These are phyloP conservation scores for Comarum palustre DNA, from an alignment of 306 rosid genomes.

Conservation along the genomic window DNA sequence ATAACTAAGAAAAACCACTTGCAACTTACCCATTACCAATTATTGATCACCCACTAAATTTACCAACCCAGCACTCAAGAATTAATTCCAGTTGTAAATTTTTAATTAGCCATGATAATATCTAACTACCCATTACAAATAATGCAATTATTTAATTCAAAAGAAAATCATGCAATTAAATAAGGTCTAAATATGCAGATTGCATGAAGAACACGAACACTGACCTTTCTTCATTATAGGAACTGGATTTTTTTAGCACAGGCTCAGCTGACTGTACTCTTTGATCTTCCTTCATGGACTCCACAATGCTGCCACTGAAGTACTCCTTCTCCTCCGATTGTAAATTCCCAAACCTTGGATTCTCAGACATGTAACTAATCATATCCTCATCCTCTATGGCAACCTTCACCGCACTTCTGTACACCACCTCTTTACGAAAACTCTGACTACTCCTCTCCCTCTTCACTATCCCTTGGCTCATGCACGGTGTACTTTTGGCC, in stretches of 20 bases:
- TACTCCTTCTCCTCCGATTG: slow-evolving; percentile 79
- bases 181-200: neutral
- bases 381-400: slow-evolving; percentile 38
- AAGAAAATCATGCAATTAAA: neutral
- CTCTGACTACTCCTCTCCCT: slow-evolving; percentile 30
- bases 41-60: neutral
- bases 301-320: slow-evolving; percentile 80
- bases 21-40: neutral
- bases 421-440: slow-evolving; percentile 33
- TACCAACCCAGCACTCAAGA: neutral
- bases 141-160: neutral
- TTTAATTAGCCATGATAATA: neutral
- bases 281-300: slow-evolving; percentile 47
- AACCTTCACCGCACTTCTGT: slow-evolving; percentile 27
- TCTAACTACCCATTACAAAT: neutral
- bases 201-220: neutral
- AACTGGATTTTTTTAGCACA: slow-evolving; percentile 56
- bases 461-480: slow-evolving; percentile 20
- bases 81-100: neutral
- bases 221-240: slow-evolving; percentile 76
- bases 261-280: slow-evolving; percentile 30
- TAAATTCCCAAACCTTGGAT: slow-evolving; percentile 74
- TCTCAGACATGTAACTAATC: slow-evolving; percentile 62
- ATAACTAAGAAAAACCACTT: neutral
- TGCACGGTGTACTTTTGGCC: slow-evolving; percentile 25